Conservation (phyloP, 2,329 filamentous ascomycete genomes). For the Lachnellula arida region DNA sequence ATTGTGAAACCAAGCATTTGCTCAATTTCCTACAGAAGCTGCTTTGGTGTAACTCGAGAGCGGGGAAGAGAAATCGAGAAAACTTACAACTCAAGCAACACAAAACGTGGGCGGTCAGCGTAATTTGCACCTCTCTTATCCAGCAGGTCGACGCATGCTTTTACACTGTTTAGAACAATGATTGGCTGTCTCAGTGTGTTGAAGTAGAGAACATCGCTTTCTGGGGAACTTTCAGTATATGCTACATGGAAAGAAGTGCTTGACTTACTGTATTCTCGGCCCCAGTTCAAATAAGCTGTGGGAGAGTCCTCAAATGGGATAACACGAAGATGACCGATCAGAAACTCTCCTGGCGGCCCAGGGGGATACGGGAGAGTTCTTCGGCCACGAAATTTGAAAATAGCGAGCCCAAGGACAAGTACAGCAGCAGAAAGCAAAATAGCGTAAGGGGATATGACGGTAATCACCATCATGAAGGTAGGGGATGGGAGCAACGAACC, state of each 20-base stretch:
- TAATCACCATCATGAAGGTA: too few species aligned
- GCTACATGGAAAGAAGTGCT: not conserved
- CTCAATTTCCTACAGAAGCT: too few species aligned
- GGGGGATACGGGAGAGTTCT: slow-evolving; percentile 12
- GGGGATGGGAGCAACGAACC: too few species aligned
- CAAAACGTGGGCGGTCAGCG: slow-evolving; percentile 41
- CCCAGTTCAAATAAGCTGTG: slow-evolving; percentile 21
- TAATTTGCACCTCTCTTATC: slow-evolving; percentile 42
- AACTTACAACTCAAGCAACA: slow-evolving; percentile 14
- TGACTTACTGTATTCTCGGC: slow-evolving; percentile 21
- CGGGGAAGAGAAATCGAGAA: too few species aligned
- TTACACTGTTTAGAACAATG: slow-evolving; percentile 40
- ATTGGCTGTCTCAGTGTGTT: slow-evolving; percentile 30
- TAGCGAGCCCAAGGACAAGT: too few species aligned
- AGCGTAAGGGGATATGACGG: too few species aligned
- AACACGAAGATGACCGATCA: slow-evolving; percentile 24
- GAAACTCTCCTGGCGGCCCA: slow-evolving; percentile 22
- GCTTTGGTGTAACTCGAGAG: too few species aligned
- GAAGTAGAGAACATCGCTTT: slow-evolving; percentile 14
- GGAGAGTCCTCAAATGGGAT: slow-evolving; percentile 21
- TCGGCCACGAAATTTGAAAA: too few species aligned
- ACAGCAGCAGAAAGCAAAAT: too few species aligned
- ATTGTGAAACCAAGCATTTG: not conserved
- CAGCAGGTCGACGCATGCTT: slow-evolving; percentile 39
- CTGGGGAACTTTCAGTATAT: not conserved